Evolutionary conservation across 2,329 filamentous ascomycete genomes (phyloP).

Genomic region (Lasiodiplodia theobromae): DNA sequence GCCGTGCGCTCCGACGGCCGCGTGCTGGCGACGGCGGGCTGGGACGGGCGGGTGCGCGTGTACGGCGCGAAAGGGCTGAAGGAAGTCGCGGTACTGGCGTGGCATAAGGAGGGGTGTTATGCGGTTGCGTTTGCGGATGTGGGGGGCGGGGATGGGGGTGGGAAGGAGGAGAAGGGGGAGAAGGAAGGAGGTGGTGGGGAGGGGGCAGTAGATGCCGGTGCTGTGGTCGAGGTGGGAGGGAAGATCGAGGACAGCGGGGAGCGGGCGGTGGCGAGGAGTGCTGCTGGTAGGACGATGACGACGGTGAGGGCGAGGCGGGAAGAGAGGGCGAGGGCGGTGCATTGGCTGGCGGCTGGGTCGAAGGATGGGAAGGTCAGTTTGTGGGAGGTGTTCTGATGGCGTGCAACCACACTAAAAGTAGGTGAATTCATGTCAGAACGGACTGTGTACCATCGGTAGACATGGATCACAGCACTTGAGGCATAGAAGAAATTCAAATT

Average conservation of each 20-base stretch:
- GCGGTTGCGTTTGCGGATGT: conserved; percentile 73
- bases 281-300: conserved; percentile 1
- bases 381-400: conserved; percentile 81
- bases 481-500: neutral
- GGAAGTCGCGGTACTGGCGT: conserved; percentile 90
- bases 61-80: conserved; percentile 83
- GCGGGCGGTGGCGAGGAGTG: neutral
- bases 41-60: conserved; percentile 83
- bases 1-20: conserved; percentile 78
- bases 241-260: conserved; percentile 27
- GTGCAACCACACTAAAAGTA: neutral
- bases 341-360: conserved; percentile 89
- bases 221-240: conserved; percentile 13
- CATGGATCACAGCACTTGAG: too few relatives aligned
- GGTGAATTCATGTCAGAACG: neutral
- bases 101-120: conserved; percentile 91
- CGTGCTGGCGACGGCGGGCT: conserved; percentile 89
- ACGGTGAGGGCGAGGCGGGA: conserved; percentile 47
- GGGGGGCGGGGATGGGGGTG: neutral
- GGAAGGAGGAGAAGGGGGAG: conserved; percentile 2
- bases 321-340: conserved; percentile 69
- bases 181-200: neutral
- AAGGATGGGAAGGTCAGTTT: conserved; percentile 96
- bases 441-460: neutral
- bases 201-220: neutral